Percentiles rank a stretch among this genome's conserved stretches.
phyloP scores from a whole-genome alignment of 2,329 filamentous ascomycete genomes.

The Colletotrichum orchidophilum region DNA sequence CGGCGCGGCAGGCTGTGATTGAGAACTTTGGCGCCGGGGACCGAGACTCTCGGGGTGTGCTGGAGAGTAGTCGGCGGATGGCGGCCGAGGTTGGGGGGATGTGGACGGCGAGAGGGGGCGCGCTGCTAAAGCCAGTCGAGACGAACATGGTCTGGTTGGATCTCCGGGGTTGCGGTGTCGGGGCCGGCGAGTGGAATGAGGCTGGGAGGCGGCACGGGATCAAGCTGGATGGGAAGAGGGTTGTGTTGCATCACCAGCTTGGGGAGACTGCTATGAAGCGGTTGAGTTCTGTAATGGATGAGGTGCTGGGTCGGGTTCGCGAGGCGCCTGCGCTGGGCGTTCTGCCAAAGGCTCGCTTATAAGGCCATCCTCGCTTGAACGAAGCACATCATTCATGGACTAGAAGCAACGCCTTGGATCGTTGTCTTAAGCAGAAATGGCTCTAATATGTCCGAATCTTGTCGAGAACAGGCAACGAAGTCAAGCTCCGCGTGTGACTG shows the following conservation, averaged over 20 bases:
- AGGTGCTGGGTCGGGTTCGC: neutral
- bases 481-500: neutral
- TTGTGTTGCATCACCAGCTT: slow-evolving; percentile 28
- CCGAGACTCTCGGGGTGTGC: slow-evolving; percentile 41
- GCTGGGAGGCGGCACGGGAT: neutral
- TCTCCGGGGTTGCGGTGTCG: neutral
- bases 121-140: slow-evolving; percentile 70
- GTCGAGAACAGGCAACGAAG: too few species aligned
- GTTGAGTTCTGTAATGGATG: slow-evolving; percentile 9
- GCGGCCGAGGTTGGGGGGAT: slow-evolving; percentile 67
- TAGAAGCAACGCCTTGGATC: neutral
- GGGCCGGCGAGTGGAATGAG: slow-evolving; percentile 6
- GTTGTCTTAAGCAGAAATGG: too few species aligned
- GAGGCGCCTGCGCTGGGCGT: neutral
- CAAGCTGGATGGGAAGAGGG: slow-evolving; percentile 25
- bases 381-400: too few species aligned
- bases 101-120: slow-evolving; percentile 73
- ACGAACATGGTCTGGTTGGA: slow-evolving; percentile 82
- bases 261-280: slow-evolving; percentile 10
- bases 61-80: slow-evolving; percentile 63
- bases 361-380: too few species aligned
- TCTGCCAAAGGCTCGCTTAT: slow-evolving; percentile 6
- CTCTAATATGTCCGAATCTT: too few species aligned
- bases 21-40: slow-evolving; percentile 74
- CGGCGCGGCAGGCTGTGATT: slow-evolving; percentile 80